Conservation (phyloP, 2,329 filamentous ascomycete species). For the Nemania diffusa region DNA sequence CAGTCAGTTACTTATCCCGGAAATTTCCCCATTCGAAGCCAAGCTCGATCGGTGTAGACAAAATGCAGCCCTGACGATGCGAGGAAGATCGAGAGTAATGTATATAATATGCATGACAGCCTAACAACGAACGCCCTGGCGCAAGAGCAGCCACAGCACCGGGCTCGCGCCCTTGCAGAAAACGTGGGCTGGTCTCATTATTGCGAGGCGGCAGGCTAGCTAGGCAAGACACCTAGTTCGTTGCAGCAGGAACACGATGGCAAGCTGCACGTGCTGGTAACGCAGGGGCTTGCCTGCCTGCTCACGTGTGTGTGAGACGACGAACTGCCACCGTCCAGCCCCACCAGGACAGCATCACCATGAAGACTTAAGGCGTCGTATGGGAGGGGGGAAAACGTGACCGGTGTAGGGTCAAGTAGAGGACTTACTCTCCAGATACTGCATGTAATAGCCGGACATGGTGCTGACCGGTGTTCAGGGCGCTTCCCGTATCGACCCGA, state of each 20-base stretch:
- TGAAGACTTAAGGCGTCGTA: constrained; percentile 38
- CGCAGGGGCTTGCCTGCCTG: constrained; percentile 48
- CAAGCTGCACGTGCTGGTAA: constrained; percentile 47
- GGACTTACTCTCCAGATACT: constrained; percentile 79
- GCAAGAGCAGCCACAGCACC: constrained; percentile 35
- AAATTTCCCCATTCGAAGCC: constrained; percentile 41
- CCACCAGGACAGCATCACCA: constrained; percentile 48
- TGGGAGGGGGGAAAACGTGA: constrained; percentile 30
- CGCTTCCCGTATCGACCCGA: constrained; percentile 41
- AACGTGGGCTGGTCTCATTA: constrained; percentile 44
- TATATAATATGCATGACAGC: constrained; percentile 52
- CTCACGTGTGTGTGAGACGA: constrained; percentile 51
- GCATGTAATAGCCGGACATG: constrained; percentile 76
- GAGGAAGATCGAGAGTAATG: constrained; percentile 44
- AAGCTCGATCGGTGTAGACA: constrained; percentile 40
- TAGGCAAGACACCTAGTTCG: constrained; percentile 34
- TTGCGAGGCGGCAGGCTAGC: constrained; percentile 35
- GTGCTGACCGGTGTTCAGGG: constrained; percentile 43
- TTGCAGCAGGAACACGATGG: constrained; percentile 46
- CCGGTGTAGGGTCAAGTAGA: constrained; percentile 35
- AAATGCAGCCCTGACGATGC: constrained; percentile 48
- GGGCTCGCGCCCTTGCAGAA: constrained; percentile 37
- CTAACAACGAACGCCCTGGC: constrained; percentile 43
- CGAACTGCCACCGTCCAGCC: constrained; percentile 47
- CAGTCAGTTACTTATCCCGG: constrained; percentile 48